Evolutionary conservation across 108 stramenopile species (phyloP), one percentile per base, ranked within the genome.

Genomic region (Conticribra guillardii): DNA sequence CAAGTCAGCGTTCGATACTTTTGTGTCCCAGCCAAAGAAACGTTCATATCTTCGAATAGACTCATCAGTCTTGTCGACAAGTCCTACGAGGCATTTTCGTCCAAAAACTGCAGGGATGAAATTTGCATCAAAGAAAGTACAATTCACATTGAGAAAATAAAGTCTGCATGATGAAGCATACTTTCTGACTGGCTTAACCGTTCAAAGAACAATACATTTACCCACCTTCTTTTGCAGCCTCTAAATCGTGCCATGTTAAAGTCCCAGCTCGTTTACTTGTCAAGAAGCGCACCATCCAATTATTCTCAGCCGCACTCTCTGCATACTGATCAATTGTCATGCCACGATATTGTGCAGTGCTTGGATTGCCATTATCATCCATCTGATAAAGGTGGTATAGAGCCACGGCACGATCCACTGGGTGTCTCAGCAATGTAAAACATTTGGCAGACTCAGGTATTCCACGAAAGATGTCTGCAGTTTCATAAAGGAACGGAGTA

Each of bases 271-370:
- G 37, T 23, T 66, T 68, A 62, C 64, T 67, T 4, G 80, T 79
- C 56, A 82, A 63, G 34, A 82, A 85, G 27, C 84, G 48, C 0
- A 76, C 74, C 77, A 85, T 80, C 84, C 84, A 85, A 57, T 85
- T 85, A 45, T 74, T 79, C 24, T 82, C 81, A 14, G 55, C 63
- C 15, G 61, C 51, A 14, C 48, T 34, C n/a, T 69, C 67, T 9
- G 79, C 73, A 59, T 45, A 80, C 34, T 80, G 73, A 30, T 75
- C 79, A 22, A 80, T 80, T 29, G 79, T 70, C 73, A 80, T 54
- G 8, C 60, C 69, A 41, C 57, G 37, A 54, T 78, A 78, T 24
- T 59, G 56, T 15, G 30, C 33, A 48, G 32, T 63, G 30, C 54
- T 60, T 18, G 55, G 64, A 31, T 63, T 79, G 15, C 19, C 33